A percentile compares a stretch with the other conserved stretches of the same genome.
phyloP scores from a whole-genome alignment of 208 protist species.

The Vickermania ingenoplastis region DNA sequence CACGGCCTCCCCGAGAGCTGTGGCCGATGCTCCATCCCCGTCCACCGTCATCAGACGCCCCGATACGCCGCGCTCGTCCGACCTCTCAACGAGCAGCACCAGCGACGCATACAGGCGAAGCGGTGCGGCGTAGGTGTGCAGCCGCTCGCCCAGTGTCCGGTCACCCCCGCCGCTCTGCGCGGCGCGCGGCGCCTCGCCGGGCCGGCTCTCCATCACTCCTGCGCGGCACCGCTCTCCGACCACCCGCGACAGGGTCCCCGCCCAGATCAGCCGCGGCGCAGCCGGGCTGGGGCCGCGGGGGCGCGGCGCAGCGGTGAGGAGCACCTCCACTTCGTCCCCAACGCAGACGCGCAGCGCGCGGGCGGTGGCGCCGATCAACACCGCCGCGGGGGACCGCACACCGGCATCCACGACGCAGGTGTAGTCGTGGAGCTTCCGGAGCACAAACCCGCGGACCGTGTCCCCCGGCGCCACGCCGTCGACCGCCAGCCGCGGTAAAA shows the following conservation, averaged over 20 bases:
- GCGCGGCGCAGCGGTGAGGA: constrained; percentile 11
- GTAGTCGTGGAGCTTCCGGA: constrained; percentile 26
- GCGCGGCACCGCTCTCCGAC: neutral
- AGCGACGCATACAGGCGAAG: constrained; percentile 1
- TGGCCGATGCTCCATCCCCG: no score
- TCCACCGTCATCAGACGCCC: neutral
- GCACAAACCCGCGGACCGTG: constrained; percentile 54
- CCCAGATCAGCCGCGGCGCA: neutral
- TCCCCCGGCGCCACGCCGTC: constrained; percentile 21
- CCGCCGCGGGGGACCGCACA: constrained; percentile 9
- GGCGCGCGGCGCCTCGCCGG: neutral
- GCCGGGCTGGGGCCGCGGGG: neutral
- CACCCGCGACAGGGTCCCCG: neutral
- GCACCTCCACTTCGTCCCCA: constrained; percentile 56
- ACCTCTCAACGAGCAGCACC: constrained; percentile 5
- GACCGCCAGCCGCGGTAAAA: constrained; percentile 13
- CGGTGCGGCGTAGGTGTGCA: neutral
- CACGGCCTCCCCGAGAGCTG: no score
- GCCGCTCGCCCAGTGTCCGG: neutral
- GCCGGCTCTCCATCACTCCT: neutral
- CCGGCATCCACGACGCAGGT: constrained; percentile 61
- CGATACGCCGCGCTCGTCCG: neutral
- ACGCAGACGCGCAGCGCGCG: constrained; percentile 17
- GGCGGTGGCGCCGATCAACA: constrained; percentile 10
- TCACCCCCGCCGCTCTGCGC: no score